Conservation (phyloP, 139 green algal genomes). For the Tetradesmus obliquus region DNA sequence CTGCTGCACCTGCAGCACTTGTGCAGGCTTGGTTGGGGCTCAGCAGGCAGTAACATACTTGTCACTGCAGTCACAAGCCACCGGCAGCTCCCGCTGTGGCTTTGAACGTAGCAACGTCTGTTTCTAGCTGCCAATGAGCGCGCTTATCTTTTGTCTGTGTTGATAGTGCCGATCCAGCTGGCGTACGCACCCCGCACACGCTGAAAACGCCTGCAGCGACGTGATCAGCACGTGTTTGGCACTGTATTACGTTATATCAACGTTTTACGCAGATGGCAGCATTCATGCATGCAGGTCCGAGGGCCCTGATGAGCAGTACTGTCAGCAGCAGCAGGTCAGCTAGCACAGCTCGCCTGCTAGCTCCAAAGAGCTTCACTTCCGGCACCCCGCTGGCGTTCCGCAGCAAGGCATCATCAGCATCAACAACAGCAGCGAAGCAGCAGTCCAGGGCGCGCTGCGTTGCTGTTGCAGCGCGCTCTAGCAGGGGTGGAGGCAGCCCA, state of each 20-base stretch:
- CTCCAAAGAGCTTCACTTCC: neutral
- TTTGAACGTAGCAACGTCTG: too few species aligned
- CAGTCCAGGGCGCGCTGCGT: neutral
- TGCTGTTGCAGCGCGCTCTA: neutral
- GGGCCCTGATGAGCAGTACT: neutral
- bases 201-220: neutral
- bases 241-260: neutral
- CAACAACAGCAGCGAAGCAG: neutral
- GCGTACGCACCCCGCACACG: neutral
- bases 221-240: neutral
- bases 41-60: neutral
- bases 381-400: neutral
- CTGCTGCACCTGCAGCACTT: neutral
- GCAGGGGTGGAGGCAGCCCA: slow-evolving; percentile 15
- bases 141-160: neutral
- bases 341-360: neutral
- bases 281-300: neutral
- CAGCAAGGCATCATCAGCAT: neutral
- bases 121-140: neutral
- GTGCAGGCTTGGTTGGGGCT: neutral
- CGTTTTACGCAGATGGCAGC: neutral
- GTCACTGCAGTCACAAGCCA: neutral
- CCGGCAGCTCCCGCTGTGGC: neutral
- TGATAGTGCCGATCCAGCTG: neutral
- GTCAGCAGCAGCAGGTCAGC: neutral